A percentile compares a stretch with the other conserved stretches of the same genome.
These are phyloP conservation scores for Paspalum vaginatum DNA, from an alignment of 176 grass and related monocot genomes.

Conservation along the genomic window DNA sequence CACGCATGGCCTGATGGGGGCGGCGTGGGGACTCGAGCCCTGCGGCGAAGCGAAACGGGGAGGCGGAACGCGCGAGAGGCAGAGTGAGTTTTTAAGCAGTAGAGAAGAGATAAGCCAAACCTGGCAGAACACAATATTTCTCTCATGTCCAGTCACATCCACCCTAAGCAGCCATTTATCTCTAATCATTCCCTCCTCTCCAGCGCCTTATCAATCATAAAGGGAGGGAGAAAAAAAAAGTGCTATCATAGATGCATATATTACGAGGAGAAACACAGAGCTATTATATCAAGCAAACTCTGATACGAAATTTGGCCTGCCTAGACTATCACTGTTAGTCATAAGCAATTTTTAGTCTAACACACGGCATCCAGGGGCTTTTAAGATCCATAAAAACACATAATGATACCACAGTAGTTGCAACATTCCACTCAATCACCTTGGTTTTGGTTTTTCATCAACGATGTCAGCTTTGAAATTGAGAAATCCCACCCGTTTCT, in stretches of 20 bases:
- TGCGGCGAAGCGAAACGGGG: no score
- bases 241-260: not conserved
- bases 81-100: no score
- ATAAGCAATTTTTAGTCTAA: not conserved
- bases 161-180: not conserved
- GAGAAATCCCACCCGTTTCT: slow-evolving; percentile 78
- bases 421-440: slow-evolving; percentile 49
- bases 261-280: not conserved
- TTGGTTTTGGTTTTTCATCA: slow-evolving; percentile 78
- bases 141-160: no score
- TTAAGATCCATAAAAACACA: not conserved
- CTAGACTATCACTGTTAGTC: not conserved
- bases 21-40: no score
- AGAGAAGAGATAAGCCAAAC: not conserved
- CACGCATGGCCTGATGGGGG: no score
- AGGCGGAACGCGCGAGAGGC: no score
- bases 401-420: not conserved
- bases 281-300: not conserved
- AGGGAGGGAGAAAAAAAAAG: not conserved
- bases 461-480: slow-evolving; percentile 94
- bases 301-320: not conserved
- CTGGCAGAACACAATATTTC: no score
- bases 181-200: not conserved
- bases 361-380: not conserved
- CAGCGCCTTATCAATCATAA: not conserved